Percentiles rank a stretch among this genome's conserved stretches.
These are phyloP conservation scores for Chlamydomonas incerta DNA, from an alignment of 139 green algal species.

Conservation along the genomic window DNA sequence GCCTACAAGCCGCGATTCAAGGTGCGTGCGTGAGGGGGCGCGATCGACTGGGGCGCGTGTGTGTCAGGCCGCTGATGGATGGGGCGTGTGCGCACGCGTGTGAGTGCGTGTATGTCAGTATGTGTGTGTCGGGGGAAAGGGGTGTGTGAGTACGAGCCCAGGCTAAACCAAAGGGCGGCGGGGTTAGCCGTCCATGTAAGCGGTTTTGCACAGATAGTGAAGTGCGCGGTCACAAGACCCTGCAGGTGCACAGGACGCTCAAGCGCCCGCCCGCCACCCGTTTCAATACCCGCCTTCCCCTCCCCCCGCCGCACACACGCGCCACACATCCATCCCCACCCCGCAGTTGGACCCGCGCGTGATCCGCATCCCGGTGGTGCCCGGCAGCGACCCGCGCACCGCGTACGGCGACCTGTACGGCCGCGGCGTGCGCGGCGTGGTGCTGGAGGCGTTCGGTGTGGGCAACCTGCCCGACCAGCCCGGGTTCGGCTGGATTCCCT, in stretches of 20 bases:
- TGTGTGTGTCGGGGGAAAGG: too few relatives aligned
- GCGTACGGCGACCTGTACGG: constrained; percentile 85
- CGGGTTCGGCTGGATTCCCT: constrained; percentile 81
- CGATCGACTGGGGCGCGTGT: too few relatives aligned
- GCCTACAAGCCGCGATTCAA: constrained; percentile 80
- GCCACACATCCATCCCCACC: background rate
- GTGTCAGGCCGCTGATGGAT: too few relatives aligned
- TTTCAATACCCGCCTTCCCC: background rate
- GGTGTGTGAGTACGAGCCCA: too few relatives aligned
- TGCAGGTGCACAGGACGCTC: background rate
- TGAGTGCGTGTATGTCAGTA: too few relatives aligned
- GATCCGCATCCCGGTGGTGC: constrained; percentile 87
- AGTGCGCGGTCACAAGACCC: background rate
- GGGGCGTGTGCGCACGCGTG: too few relatives aligned
- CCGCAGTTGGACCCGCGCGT: constrained; percentile 79
- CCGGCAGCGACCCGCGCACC: constrained; percentile 78
- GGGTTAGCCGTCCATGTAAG: too few relatives aligned
- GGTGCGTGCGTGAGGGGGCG: too few relatives aligned
- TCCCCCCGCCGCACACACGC: background rate
- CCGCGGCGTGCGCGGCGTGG: constrained; percentile 78
- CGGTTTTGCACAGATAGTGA: too few relatives aligned
- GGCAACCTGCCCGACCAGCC: constrained; percentile 90
- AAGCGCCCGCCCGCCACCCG: too few relatives aligned
- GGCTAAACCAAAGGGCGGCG: too few relatives aligned
- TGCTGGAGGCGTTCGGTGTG: constrained; percentile 93